Base-by-base conservation (phyloP, 805 yeast species). In the Lipomyces spencermartinsiae region DNA sequence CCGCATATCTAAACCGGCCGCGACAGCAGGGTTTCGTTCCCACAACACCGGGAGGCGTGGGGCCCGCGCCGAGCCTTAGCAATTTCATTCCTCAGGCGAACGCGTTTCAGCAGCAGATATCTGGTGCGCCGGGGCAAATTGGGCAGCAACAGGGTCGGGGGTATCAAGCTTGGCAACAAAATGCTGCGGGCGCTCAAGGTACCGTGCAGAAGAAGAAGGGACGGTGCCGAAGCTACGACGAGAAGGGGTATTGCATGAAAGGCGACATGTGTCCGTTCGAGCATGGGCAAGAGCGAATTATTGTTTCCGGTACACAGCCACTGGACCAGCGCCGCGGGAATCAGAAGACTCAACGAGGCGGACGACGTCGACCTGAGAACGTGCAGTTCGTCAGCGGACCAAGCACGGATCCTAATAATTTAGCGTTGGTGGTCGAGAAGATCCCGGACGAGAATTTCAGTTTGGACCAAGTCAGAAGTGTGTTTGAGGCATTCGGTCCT, bases 401-500 rank as follows among this genome's bases (percentile, higher is more conserved):
- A 10, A 62, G 61, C 22, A 53, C 37, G 34, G 73, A 70, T 56
- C 62, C 62, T 46, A 73, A 76, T 19, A 79, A 78, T 67, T 69
- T 72, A 33, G 70, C 74, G 53, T 75, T 84, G 4, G 76, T 83
- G 1, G 80, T 84, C 8, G 84, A 84, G 37, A 79, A 80, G 56
- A 63, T 84, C 9, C 87, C 87, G 16, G 73, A 73, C 1, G 85
- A 83, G 49, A 77, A 80, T 67, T 75, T 83, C 39, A 75, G 78
- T 58, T 82, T 80, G 61, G 74, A 66, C 14, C 62, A 64, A 1
- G 43, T 84, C 0, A 73, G 78, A 51, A 72, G 73, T 7, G 82
- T 78, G 70, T 84, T 84, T 71, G 71, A 76, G n/a, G 73, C 77
- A 68, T 84, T 83, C 73, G 87, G 86, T 12, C 75, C 71, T 0